Base-by-base conservation (phyloP, 1,284 basidiomycete species). In the Apiotrichum akiyoshidainum region DNA sequence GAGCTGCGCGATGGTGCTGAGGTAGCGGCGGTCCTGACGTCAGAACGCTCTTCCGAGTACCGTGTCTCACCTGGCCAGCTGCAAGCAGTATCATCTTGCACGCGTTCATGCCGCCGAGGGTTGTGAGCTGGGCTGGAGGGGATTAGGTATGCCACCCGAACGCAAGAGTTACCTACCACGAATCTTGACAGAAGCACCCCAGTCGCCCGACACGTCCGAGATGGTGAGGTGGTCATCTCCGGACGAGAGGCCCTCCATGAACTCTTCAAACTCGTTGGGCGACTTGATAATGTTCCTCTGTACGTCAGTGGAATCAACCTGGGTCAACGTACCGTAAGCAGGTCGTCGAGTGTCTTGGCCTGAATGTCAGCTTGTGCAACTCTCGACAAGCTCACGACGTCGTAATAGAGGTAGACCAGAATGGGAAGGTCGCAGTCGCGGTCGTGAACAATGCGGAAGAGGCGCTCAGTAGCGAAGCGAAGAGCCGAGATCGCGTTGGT, bases 191-290 rank as follows among this genome's bases (percentile, higher is more conserved):
- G 57, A 56, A 22, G 57, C 57, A 1, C 57, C 61, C 16, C 52
- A 55, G 72, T 87, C 89, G 0, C 89, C 90, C 17, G 88, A 81
- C 34, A 91, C 55, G 46, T 61, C 82, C 1, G 87, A 83, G 50
- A 88, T 41, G 19, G 34, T 51, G 37, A 52, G 86, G 49, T 90
- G 71, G n/a, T 87, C 88, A 63, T 50, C 50, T 4, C 37, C 16
- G 1, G 46, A 42, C 14, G 48, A 55, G 41, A 64, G 57, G 2
- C 68, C 67, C 26, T 69, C 68, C 21, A 66, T 54, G 55, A 74
- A 71, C 22, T 63, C 58, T 13, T 65, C 59, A n/a, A 71, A 58
- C 17, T 60, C 51, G 5, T 26, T 39, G 12, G 55, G 44, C 19
- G 58, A 35, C 41, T 55, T 44, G 42, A 66, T 53, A 7, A 41